These are phyloP conservation scores for Penstemon eatonii DNA, from an alignment of 257 asterid species.

Conservation along the genomic window DNA sequence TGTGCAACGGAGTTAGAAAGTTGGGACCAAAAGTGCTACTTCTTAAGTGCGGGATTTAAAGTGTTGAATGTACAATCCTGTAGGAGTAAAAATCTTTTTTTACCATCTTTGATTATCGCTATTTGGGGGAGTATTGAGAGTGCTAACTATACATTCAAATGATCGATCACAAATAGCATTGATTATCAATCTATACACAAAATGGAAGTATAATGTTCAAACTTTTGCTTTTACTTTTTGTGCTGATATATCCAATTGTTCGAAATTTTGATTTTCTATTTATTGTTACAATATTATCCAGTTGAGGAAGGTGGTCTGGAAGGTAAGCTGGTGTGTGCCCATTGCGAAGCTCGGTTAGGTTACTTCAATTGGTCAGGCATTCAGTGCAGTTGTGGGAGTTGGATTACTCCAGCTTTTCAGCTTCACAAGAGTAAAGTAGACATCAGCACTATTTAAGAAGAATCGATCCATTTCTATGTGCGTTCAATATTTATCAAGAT, in stretches of 20 bases:
- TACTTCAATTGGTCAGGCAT: constrained; percentile 97
- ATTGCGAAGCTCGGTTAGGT: constrained; percentile 89
- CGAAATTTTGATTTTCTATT: background rate
- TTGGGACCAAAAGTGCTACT: too few relatives aligned
- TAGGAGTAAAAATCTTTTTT: too few relatives aligned
- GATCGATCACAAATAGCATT: background rate
- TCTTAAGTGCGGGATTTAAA: too few relatives aligned
- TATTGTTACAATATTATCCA: constrained; percentile 27
- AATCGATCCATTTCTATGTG: constrained; percentile 1
- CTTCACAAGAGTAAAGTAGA: constrained; percentile 91
- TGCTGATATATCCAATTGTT: background rate
- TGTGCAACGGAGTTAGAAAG: too few relatives aligned
- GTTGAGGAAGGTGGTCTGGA: constrained; percentile 88
- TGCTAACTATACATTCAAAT: background rate
- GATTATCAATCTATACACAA: background rate
- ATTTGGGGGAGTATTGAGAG: background rate
- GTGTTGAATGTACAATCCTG: too few relatives aligned
- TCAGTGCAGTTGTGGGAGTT: constrained; percentile 97
- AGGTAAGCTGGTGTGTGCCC: constrained; percentile 77
- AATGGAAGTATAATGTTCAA: background rate
- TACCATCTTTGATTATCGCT: background rate
- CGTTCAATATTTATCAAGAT: constrained; percentile 17
- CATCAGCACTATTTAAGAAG: constrained; percentile 48
- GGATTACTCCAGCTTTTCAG: constrained; percentile 98
- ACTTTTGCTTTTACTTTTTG: too few relatives aligned